phyloP scores from a whole-genome alignment of 352 stramenopile genomes.

The Globisporangium ultimum region DNA sequence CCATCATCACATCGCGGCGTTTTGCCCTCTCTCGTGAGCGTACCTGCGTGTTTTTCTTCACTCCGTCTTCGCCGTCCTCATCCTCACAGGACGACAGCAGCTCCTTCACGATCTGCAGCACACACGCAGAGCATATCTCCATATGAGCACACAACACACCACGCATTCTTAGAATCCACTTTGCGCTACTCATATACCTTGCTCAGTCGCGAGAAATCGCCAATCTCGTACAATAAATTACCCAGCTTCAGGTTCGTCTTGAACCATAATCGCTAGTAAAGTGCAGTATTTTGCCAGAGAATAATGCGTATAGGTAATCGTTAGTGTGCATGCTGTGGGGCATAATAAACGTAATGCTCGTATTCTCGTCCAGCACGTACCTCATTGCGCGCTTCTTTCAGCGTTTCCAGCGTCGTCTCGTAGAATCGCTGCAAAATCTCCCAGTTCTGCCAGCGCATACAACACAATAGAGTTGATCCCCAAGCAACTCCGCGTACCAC shows the following conservation, averaged over 20 bases:
- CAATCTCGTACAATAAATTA: constrained; percentile 89
- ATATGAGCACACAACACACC: neutral
- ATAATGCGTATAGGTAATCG: no score
- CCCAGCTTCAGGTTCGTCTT: constrained; percentile 96
- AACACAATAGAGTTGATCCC: neutral
- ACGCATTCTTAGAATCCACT: no score
- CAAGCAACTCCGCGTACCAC: neutral
- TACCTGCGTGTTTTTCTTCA: constrained; percentile 80
- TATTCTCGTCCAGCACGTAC: constrained; percentile 5
- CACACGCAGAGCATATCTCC: neutral
- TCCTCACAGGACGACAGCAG: constrained; percentile 84
- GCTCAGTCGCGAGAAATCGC: constrained; percentile 62
- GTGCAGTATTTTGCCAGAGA: no score
- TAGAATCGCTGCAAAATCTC: constrained; percentile 84
- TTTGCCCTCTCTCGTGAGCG: neutral
- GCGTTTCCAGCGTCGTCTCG: constrained; percentile 81
- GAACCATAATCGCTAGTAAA: constrained; percentile 88
- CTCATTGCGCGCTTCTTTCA: constrained; percentile 83
- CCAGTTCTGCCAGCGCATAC: constrained; percentile 47
- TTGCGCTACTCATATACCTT: no score
- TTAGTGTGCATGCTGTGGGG: no score
- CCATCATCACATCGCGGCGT: neutral
- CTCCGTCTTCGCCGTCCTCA: constrained; percentile 82
- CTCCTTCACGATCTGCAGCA: constrained; percentile 71
- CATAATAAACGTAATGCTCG: no score